Base-by-base conservation (phyloP, 2,329 filamentous ascomycete species). In the Paracorniculantispora psalliotae region DNA sequence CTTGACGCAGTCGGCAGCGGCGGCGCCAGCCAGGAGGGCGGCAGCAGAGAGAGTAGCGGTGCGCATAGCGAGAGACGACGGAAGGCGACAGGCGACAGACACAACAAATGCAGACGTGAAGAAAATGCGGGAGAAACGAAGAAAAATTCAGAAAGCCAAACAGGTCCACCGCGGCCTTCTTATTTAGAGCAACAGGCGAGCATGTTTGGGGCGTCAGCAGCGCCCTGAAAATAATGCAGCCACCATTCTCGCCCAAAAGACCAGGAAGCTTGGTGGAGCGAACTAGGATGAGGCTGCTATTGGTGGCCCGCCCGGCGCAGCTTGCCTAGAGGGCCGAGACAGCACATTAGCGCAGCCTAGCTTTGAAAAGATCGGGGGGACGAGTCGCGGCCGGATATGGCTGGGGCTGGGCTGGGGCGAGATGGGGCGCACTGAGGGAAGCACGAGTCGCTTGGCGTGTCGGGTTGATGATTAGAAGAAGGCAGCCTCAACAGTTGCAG, bases 1-100 rank as follows among this genome's bases (percentile, higher is more conserved):
- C 41, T 68, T 62, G 43, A 68, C 67, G 67, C 75, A 77, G 55
- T 64, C 63, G 30, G 64, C 66, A 55, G 65, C 66, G 13, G 69
- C 59, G 19, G 68, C 66, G 47, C 67, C 37, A 28, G 68, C 62
- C 33, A 63, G 59, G 49, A 61, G 51, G 51, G 62, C 51, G 25
- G 30, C 59, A 9, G 57, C 50, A 43, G 57, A 59, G 15, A 59
- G 35, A 43, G 50, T 21, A 41, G 57, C 49, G 35, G 35, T 48
- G 39, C 57, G 57, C 57, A 59, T 59, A 48, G 43, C 21, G 30
- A 25, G 13, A n/a, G 33, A 48, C 17, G 33, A 28, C 53, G 30
- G 13, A 23, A 25, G 13, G 43, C 12, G 25, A 48, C 25, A 21
- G 23, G 8, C 25, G 33, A 41, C 49, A 37, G 30, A 43, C 37